Conservation (phyloP, 257 asterid species). For the Nicotiana tabacum region DNA sequence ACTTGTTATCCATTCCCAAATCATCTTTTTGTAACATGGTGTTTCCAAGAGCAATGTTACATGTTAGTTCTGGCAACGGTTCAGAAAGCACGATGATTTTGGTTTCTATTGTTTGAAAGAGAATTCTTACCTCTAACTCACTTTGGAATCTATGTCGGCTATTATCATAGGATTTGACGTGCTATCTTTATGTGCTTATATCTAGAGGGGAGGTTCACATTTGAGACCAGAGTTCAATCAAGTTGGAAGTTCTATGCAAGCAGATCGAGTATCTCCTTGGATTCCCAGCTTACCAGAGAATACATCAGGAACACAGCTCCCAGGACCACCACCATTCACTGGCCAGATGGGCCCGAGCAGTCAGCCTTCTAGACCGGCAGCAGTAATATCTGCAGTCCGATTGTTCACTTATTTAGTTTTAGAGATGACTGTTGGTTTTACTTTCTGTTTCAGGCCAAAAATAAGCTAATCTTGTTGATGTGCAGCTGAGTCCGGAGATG, state of each 20-base stretch:
- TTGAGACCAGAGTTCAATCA: slow-evolving; percentile 73
- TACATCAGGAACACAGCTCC: slow-evolving; percentile 40
- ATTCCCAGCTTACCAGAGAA: slow-evolving; percentile 51
- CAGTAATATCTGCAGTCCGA: slow-evolving; percentile 36
- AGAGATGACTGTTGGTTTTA: not conserved
- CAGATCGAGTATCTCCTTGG: slow-evolving; percentile 64
- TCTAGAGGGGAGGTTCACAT: slow-evolving; percentile 65
- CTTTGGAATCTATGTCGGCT: not conserved
- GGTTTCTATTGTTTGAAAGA: not conserved
- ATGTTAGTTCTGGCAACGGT: not conserved
- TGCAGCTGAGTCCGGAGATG: slow-evolving; percentile 83
- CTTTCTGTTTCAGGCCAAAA: slow-evolving; percentile 1
- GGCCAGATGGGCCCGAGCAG: slow-evolving; percentile 63
- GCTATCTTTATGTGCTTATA: slow-evolving; percentile 8
- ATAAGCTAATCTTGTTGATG: slow-evolving; percentile 3
- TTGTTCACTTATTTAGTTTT: not conserved
- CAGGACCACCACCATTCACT: slow-evolving; percentile 49
- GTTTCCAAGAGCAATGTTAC: not conserved
- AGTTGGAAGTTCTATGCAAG: slow-evolving; percentile 60
- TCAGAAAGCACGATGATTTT: not conserved
- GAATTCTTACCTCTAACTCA: not conserved
- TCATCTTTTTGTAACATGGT: not conserved
- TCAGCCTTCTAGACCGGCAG: slow-evolving; percentile 54
- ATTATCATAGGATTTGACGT: not conserved
- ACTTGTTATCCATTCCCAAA: not conserved